phyloP scores from a whole-genome alignment of 129 eudicot genomes.

The Flaveria robusta region DNA sequence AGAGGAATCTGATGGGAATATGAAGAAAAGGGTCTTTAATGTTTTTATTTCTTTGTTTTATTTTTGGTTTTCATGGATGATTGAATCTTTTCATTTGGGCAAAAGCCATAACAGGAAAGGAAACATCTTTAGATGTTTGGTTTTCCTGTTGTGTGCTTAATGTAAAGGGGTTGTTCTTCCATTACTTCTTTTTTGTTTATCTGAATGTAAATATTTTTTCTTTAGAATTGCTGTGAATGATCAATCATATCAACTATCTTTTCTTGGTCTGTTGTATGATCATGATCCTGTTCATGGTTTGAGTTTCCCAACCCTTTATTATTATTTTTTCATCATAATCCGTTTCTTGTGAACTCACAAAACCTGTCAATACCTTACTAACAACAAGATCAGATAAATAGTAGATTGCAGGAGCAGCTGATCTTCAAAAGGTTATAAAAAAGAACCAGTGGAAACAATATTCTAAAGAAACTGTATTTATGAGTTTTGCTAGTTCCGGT shows the following conservation, averaged over 20 bases:
- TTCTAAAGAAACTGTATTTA: too few species aligned
- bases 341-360: too few species aligned
- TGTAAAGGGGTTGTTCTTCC: constrained; percentile 19
- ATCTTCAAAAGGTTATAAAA: too few species aligned
- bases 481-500: too few species aligned
- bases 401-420: too few species aligned
- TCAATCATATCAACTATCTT: not conserved
- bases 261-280: not conserved
- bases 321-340: too few species aligned
- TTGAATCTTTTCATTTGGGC: constrained; percentile 20
- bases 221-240: not conserved
- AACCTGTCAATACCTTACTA: too few species aligned
- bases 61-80: constrained; percentile 28
- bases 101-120: constrained; percentile 36
- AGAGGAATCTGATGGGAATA: constrained; percentile 29
- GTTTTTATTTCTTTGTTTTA: not conserved
- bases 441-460: too few species aligned
- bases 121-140: constrained; percentile 41
- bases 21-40: constrained; percentile 22
- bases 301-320: not conserved
- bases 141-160: constrained; percentile 30
- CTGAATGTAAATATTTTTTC: constrained; percentile 27
- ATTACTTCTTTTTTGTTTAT: not conserved
- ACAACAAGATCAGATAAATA: too few species aligned
- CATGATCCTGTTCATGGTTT: not conserved